Base-by-base conservation (phyloP, 2,329 filamentous ascomycete species). In the Fusarium sp. region DNA sequence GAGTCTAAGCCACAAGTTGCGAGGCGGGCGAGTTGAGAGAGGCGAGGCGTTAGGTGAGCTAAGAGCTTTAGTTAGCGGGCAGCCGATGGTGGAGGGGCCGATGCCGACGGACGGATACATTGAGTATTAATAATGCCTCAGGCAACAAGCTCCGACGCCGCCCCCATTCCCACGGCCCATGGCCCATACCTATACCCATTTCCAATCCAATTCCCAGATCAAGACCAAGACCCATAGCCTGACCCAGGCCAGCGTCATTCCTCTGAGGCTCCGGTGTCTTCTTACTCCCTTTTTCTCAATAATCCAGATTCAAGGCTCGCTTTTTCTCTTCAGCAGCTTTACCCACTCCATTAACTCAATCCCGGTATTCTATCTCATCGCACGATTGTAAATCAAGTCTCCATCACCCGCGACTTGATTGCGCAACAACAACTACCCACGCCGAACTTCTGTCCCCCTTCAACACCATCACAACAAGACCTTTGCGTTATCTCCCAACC, bases 131-230 rank as follows among this genome's bases (percentile, higher is more conserved):
- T 58, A 4, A 40, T 62, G 69, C 69, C 69, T 72, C 62, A 72
- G 69, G 69, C 69, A 68, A 18, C 54, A 58, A 52, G 7, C 31
- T 40, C 66, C 52, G 50, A 45, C 48, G 55, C 49, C 64, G 59
- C 52, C 62, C 72, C 60, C 64, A 71, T 69, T 55, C 62, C 65
- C 63, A 67, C 58, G 65, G 63, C 55, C 70, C 71, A 72, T 72
- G 28, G 28, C 28, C 38, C 18, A 53, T 33, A 53, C 43, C 55
- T 31, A 31, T 31, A 31, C 28, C 28, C 28, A 31, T 31, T 31
- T 31, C 28, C 28, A 31, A 31, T 31, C 28, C 28, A 31, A 31
- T 31, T 31, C 28, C 28, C 60, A 62, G 44, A 42, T 44, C 54
- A 62, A 50, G 63, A 66, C 62, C 52, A 59, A 71, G 71, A 63